A percentile compares a stretch with the other conserved stretches of the same genome.
Conservation (phyloP, 192 early-diverging fungal genomes). For the Allomyces macrogynus region DNA sequence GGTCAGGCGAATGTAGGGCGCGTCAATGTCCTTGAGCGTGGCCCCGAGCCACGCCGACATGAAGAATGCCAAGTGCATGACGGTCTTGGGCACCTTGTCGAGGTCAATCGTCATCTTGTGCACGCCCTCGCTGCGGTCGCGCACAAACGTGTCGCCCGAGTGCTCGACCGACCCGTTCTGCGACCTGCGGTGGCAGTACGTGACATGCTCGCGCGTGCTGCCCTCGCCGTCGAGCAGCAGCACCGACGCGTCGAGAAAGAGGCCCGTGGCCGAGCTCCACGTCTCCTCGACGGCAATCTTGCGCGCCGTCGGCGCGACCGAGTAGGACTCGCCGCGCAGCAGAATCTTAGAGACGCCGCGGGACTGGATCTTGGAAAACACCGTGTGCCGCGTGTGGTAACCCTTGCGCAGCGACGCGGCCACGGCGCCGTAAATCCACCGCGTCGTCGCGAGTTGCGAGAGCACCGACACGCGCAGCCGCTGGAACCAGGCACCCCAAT, state of each 20-base stretch:
- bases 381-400: constrained; percentile 13
- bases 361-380: constrained; percentile 11
- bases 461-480: constrained; percentile 7
- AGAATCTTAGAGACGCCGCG: constrained; percentile 8
- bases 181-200: constrained; percentile 1
- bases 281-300: constrained; percentile 15
- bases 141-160: constrained; percentile 8
- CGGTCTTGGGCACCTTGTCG: constrained; percentile 3
- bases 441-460: constrained; percentile 7
- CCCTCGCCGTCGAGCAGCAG: constrained; percentile 9
- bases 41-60: constrained; percentile 9
- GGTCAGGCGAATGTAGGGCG: constrained; percentile 11
- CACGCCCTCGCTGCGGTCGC: constrained; percentile 6
- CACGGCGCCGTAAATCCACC: constrained; percentile 6
- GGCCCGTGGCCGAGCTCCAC: constrained; percentile 6
- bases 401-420: constrained; percentile 9
- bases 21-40: constrained; percentile 4
- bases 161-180: constrained; percentile 7
- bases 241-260: constrained; percentile 11
- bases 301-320: constrained; percentile 7
- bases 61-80: constrained; percentile 11
- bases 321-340: constrained; percentile 6
- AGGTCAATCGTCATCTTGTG: constrained; percentile 12
- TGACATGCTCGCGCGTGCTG: constrained; percentile 2
- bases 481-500: constrained; percentile 4